phyloP scores from a whole-genome alignment of 2,329 filamentous ascomycete genomes.

The Penicillium sp. region DNA sequence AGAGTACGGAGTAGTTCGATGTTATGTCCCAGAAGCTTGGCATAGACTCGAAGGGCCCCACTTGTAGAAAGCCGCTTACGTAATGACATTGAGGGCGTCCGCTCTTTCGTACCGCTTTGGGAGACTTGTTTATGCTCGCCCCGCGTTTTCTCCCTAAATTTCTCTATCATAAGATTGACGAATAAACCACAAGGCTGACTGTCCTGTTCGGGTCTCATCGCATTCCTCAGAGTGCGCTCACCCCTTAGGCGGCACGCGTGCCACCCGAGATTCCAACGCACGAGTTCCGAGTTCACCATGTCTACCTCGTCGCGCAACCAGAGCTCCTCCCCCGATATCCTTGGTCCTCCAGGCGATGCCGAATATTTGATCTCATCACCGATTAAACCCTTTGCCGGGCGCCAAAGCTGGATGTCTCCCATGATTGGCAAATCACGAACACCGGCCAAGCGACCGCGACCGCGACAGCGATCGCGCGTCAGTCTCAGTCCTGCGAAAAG shows the following conservation, averaged over 20 bases:
- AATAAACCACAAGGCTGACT: conserved; percentile 5
- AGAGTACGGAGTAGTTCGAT: background rate
- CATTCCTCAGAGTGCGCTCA: conserved; percentile 22
- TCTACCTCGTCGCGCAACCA: conserved; percentile 35
- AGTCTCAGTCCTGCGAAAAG: conserved; percentile 38
- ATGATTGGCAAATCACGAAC: conserved; percentile 25
- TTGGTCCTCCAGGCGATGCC: conserved; percentile 42
- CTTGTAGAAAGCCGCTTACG: conserved; percentile 14
- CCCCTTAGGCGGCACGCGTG: conserved; percentile 26
- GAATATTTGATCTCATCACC: conserved; percentile 45
- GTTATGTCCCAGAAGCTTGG: background rate
- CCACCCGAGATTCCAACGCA: conserved; percentile 17
- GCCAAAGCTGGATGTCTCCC: conserved; percentile 41
- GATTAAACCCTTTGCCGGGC: conserved; percentile 37
- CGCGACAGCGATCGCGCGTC: conserved; percentile 33
- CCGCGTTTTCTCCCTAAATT: conserved; percentile 19
- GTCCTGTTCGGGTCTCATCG: conserved; percentile 4
- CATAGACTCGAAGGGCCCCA: background rate
- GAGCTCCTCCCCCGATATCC: conserved; percentile 44
- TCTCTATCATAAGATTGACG: conserved; percentile 8
- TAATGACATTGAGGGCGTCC: conserved; percentile 14
- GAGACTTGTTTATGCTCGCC: conserved; percentile 37
- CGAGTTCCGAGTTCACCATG: conserved; percentile 23
- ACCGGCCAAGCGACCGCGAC: conserved; percentile 17
- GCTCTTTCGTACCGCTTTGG: conserved; percentile 31